These are phyloP conservation scores for Pseudoperonospora humuli DNA, from an alignment of 352 stramenopile species.

Conservation along the genomic window DNA sequence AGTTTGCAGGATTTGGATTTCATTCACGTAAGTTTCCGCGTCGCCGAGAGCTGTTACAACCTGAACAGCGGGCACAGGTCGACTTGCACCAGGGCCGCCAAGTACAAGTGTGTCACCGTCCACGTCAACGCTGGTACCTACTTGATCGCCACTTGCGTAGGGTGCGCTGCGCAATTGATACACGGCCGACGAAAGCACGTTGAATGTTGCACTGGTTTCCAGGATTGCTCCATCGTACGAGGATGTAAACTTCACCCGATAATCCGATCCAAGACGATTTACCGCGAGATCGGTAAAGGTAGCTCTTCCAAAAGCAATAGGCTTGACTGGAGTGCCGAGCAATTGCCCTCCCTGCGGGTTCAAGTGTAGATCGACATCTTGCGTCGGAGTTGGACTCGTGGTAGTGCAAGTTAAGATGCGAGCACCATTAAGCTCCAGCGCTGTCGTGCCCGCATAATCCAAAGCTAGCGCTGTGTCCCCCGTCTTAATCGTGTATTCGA, in stretches of 20 bases:
- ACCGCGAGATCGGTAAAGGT: conserved; percentile 68
- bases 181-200: conserved; percentile 63
- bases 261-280: conserved; percentile 61
- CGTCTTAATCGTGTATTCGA: conserved; percentile 69
- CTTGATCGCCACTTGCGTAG: conserved; percentile 42
- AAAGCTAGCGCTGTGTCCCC: conserved; percentile 55
- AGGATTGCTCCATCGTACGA: conserved; percentile 33
- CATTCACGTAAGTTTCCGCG: conserved; percentile 43
- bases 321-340: conserved; percentile 28
- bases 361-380: conserved; percentile 61
- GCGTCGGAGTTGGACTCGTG: conserved; percentile 24
- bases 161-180: conserved; percentile 60
- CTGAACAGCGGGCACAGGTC: conserved; percentile 60
- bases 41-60: conserved; percentile 54
- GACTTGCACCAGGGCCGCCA: conserved; percentile 46
- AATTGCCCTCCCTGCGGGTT: conserved; percentile 66
- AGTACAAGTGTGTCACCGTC: conserved; percentile 60
- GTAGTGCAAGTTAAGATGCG: conserved; percentile 62
- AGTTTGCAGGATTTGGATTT: conserved; percentile 64
- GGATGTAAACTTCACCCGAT: conserved; percentile 50
- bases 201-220: conserved; percentile 43
- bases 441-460: conserved; percentile 52
- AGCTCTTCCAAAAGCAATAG: conserved; percentile 51
- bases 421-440: conserved; percentile 58
- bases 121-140: conserved; percentile 64